Conservation (phyloP, 106 monocot genomes). For the Dioscorea dumetorum region DNA sequence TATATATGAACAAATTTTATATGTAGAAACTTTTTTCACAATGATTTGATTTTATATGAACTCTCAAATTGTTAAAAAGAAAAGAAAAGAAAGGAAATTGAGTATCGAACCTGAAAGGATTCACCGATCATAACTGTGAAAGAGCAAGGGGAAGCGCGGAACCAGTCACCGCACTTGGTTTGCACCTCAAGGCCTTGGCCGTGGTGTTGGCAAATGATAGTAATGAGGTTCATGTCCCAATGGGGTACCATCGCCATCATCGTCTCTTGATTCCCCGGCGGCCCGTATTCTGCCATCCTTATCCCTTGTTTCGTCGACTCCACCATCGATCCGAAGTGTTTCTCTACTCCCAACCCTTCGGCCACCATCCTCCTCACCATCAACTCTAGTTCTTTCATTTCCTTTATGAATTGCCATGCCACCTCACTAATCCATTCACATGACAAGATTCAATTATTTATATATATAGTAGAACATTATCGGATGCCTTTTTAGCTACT, state of each 20-base stretch:
- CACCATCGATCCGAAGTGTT: neutral
- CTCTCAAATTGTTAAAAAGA: neutral
- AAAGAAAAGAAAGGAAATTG: neutral
- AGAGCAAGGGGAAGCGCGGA: neutral
- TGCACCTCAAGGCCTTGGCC: neutral
- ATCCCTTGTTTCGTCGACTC: neutral
- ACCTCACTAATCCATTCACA: neutral
- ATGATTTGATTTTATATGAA: neutral
- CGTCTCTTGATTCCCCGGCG: neutral
- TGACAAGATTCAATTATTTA: too few relatives aligned
- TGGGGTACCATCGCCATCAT: neutral
- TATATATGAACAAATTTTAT: too few relatives aligned
- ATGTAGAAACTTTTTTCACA: too few relatives aligned
- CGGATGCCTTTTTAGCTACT: too few relatives aligned
- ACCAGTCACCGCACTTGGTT: slow-evolving; percentile 1
- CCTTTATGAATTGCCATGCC: neutral
- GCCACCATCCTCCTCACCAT: neutral
- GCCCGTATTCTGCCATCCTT: neutral
- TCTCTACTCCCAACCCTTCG: neutral
- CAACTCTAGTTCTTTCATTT: neutral
- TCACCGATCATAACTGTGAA: slow-evolving; percentile 6
- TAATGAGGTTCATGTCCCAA: neutral
- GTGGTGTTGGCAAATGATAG: neutral
- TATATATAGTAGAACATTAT: too few relatives aligned
- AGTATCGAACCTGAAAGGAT: neutral